Evolutionary conservation across 2,329 filamentous ascomycete species (phyloP).

Genomic region (Fusarium nodosum): DNA sequence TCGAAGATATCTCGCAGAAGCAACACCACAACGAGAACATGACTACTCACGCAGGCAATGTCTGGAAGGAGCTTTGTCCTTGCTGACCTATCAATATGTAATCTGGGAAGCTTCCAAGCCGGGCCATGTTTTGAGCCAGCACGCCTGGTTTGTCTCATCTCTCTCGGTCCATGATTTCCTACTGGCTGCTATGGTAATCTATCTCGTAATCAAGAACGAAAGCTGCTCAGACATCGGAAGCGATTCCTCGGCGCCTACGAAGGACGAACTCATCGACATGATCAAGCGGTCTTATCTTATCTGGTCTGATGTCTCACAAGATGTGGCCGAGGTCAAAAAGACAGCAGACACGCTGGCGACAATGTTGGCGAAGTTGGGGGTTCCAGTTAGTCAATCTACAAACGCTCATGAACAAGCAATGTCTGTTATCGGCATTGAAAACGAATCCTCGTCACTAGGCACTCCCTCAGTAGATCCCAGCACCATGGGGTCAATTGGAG

Average conservation of each 20-base stretch:
- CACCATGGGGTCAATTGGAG: slow-evolving; percentile 38
- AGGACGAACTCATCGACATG: slow-evolving; percentile 56
- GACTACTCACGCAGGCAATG: slow-evolving; percentile 66
- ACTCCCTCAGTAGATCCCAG: slow-evolving; percentile 42
- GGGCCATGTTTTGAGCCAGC: slow-evolving; percentile 65
- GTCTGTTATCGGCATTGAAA: slow-evolving; percentile 14
- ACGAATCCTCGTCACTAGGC: slow-evolving; percentile 38
- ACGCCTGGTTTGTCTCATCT: slow-evolving; percentile 70
- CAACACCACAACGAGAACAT: slow-evolving; percentile 59
- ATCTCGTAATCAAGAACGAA: slow-evolving; percentile 63
- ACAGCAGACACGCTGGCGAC: slow-evolving; percentile 61
- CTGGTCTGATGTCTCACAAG: slow-evolving; percentile 59
- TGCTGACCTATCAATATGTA: slow-evolving; percentile 63
- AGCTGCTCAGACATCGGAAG: slow-evolving; percentile 56
- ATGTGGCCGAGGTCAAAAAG: slow-evolving; percentile 59
- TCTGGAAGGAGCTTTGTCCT: slow-evolving; percentile 62
- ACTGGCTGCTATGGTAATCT: slow-evolving; percentile 72
- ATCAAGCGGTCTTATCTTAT: slow-evolving; percentile 60
- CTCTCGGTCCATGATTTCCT: slow-evolving; percentile 72
- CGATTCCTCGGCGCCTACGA: slow-evolving; percentile 52
- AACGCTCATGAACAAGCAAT: slow-evolving; percentile 4
- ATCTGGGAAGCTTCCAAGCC: slow-evolving; percentile 65
- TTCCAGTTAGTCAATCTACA: slow-evolving; percentile 45
- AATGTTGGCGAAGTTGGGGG: slow-evolving; percentile 61
- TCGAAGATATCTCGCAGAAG: slow-evolving; percentile 64